Percentiles rank a stretch among this genome's conserved stretches.
phyloP scores from a whole-genome alignment of 1,284 basidiomycete genomes.

The Trichosporon sp. region DNA sequence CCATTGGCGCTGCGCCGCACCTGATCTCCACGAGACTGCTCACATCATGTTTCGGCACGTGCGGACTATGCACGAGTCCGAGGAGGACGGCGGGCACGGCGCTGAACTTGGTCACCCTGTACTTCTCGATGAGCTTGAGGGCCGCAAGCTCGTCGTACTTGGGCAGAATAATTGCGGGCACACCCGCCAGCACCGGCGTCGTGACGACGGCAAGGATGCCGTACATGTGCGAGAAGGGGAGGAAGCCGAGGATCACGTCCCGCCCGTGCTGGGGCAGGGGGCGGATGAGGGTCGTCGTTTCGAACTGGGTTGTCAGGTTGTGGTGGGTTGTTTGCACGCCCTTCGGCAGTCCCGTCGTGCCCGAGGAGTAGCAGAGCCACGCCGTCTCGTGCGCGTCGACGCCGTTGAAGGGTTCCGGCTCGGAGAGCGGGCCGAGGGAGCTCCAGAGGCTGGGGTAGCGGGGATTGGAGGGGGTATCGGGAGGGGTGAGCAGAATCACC shows the following conservation, averaged over 20 bases:
- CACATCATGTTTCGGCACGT: conserved; percentile 71
- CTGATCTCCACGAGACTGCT: conserved; percentile 65
- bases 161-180: conserved; percentile 68
- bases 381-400: conserved; percentile 18
- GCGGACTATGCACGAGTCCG: conserved; percentile 57
- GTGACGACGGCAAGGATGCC: conserved; percentile 58
- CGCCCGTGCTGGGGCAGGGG: not conserved
- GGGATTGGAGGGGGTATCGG: not conserved
- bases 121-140: conserved; percentile 69
- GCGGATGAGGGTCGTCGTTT: not conserved
- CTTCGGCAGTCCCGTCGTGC: conserved; percentile 60
- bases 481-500: conserved; percentile 24
- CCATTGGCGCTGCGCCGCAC: conserved; percentile 82
- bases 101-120: conserved; percentile 65
- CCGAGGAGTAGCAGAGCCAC: conserved; percentile 67
- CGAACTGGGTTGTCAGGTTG: conserved; percentile 60
- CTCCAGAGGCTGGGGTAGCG: not conserved
- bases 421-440: conserved; percentile 4
- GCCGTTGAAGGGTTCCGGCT: conserved; percentile 20
- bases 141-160: conserved; percentile 64
- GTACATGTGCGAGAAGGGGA: conserved; percentile 32
- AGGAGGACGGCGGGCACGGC: conserved; percentile 86
- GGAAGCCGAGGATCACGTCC: conserved; percentile 26
- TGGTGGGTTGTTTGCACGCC: conserved; percentile 65
- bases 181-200: conserved; percentile 64